Conservation (phyloP, 106 monocot species). For the Acorus gramineus region DNA sequence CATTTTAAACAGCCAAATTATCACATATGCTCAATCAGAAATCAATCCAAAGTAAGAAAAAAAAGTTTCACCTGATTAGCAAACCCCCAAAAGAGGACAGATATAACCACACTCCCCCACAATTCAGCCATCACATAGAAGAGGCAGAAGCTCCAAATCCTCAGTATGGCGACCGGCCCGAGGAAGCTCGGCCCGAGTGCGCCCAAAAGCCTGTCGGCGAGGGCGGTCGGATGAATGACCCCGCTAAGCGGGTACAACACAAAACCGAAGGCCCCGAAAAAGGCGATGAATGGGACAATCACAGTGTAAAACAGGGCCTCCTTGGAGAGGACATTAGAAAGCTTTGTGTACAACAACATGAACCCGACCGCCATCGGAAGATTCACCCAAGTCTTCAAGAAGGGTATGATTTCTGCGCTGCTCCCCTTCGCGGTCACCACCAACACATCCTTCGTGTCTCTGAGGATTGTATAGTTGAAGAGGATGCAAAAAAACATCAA, state of each 20-base stretch:
- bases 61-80: conserved; percentile 79
- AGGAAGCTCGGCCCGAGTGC: conserved; percentile 74
- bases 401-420: conserved; percentile 95
- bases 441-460: conserved; percentile 93
- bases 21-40: too few species aligned
- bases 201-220: conserved; percentile 66
- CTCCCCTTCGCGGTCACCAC: conserved; percentile 94
- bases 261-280: conserved; percentile 81
- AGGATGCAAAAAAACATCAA: conserved; percentile 98
- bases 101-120: conserved; percentile 97
- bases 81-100: conserved; percentile 97
- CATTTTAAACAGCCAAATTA: too few species aligned
- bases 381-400: conserved; percentile 95
- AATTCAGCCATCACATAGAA: conserved; percentile 99
- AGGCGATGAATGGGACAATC: conserved; percentile 77
- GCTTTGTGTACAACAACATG: conserved; percentile 93
- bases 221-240: conserved; percentile 73
- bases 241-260: conserved; percentile 65
- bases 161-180: conserved; percentile 77
- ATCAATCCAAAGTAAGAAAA: not conserved
- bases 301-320: conserved; percentile 94
- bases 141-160: conserved; percentile 96
- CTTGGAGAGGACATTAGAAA: conserved; percentile 77
- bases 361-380: conserved; percentile 94
- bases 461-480: conserved; percentile 90